Evolutionary conservation across 2,329 filamentous ascomycete species (phyloP).

Genomic region (Aspergillus sp.): DNA sequence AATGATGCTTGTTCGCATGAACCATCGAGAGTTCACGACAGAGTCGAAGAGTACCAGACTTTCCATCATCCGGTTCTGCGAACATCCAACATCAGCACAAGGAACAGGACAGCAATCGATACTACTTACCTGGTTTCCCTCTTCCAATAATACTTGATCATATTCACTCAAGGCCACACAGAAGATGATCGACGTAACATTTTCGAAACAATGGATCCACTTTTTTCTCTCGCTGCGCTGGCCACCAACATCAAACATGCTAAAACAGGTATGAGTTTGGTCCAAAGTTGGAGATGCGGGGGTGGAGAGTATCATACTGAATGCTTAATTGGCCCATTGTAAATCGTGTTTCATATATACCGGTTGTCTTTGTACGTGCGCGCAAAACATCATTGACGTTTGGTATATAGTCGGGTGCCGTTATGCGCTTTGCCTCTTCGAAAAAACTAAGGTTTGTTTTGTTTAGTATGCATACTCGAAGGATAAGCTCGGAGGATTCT

Average conservation of each 20-base stretch:
- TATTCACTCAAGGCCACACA: constrained; percentile 98
- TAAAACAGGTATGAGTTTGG: constrained; percentile 42
- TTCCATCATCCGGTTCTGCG: constrained; percentile 99
- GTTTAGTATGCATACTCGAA: constrained; percentile 23
- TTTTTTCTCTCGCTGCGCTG: constrained; percentile 98
- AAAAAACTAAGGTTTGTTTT: constrained; percentile 70
- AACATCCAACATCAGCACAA: constrained; percentile 10
- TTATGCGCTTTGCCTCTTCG: constrained; percentile 84
- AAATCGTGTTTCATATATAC: constrained; percentile 98
- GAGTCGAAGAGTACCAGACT: constrained; percentile 95
- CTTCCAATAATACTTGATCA: constrained; percentile 93
- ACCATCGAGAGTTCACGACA: constrained; percentile 98
- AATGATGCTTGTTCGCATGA: constrained; percentile 98
- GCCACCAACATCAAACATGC: constrained; percentile 98
- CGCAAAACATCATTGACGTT: constrained; percentile 93
- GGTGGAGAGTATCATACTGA: constrained; percentile 68
- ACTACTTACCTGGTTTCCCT: constrained; percentile 82
- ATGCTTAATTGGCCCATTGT: constrained; percentile 99
- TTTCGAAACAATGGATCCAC: constrained; percentile 99
- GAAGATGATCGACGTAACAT: constrained; percentile 99
- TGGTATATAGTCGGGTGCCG: constrained; percentile 80
- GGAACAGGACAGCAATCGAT: constrained; percentile 8
- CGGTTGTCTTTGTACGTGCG: constrained; percentile 95
- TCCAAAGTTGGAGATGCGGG: neutral
- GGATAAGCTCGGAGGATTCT: constrained; percentile 33